Evolutionary conservation across 805 yeast species (phyloP).

Genomic region (Kuraishia piskuri): DNA sequence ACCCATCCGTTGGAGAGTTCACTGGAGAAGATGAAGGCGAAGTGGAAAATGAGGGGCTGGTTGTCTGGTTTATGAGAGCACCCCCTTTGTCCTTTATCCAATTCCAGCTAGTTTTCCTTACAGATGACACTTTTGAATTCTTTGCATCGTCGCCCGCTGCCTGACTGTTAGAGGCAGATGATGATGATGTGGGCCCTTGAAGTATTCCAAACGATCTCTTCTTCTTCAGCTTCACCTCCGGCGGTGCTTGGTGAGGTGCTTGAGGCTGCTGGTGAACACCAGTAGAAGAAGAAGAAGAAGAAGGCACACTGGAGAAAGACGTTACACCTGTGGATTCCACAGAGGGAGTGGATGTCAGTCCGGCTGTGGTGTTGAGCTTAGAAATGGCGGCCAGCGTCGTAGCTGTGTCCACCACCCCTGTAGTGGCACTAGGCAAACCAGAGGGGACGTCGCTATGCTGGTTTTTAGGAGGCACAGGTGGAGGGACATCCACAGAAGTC

Average conservation of each 20-base stretch:
- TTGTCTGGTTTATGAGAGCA: not conserved
- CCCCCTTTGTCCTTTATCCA: conserved; percentile 8
- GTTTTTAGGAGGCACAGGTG: not conserved
- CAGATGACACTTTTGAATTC: not conserved
- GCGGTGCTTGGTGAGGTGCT: not conserved
- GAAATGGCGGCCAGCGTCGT: not conserved
- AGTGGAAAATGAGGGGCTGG: not conserved
- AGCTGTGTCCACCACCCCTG: not conserved
- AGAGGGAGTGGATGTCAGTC: not conserved
- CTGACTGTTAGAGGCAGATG: not conserved
- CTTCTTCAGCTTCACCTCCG: conserved; percentile 1
- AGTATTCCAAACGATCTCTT: conserved; percentile 3
- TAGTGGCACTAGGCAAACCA: not conserved
- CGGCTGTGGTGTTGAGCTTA: not conserved
- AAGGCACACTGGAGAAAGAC: not conserved
- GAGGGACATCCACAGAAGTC: not conserved
- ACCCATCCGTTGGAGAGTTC: not conserved
- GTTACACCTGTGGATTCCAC: not conserved
- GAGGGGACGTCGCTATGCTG: not conserved
- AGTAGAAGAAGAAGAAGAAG: not conserved
- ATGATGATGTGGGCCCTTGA: not conserved
- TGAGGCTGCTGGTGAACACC: conserved; percentile 2
- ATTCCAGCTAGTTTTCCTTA: conserved; percentile 7
- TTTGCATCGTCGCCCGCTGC: not conserved
- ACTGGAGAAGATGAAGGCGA: not conserved